Evolutionary conservation across 768 basidiomycete species (phyloP), one percentile per base, ranked within the genome.

Genomic region (Ramaria rubella): DNA sequence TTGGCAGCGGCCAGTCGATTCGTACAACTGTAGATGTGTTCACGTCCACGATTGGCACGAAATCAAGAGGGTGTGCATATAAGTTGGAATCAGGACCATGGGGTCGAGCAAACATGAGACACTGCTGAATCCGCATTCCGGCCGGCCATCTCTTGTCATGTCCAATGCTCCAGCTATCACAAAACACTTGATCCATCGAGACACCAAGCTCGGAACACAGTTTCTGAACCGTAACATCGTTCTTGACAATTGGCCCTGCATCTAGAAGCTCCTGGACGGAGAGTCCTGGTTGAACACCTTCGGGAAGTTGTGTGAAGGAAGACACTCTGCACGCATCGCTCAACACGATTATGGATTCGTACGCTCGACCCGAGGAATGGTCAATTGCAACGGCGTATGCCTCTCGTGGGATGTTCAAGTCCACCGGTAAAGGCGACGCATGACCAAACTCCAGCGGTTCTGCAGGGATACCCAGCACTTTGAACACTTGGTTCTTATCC

Each of bases 81-180:
- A 93, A 76, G 67, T 95, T 94, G n/a, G n/a, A n/a, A 43, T 90
- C 90, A 62, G 94, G 84, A 52, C 80, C 72, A 2, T 80, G 80
- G 60, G 83, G 81, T 23, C 93, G 79, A 12, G 90, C 89, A 64
- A 86, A 93, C 17, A 87, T 63, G 3, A 93, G 68, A 5, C 82
- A 90, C 65, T 94, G 93, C 64, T 94, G 92, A 24, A 94, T 72
- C 26, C 87, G 80, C 44, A 74, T 73, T 12, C 70, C 68, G 46
- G 77, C 73, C 0, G 89, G 85, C 75, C 94, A 96, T 15, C 94
- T 83, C 21, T 85, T 83, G 61, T 96, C 94, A 60, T 85, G 89
- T 34, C 94, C 94, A 60, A 96, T 85, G 0, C 87, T 81, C 94
- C 94, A 96, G 2, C 92, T 91, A 59, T 93, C 92, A 11, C n/a